phyloP scores from a whole-genome alignment of 139 green algal genomes.

The Mesotaenium endlicherianum region DNA sequence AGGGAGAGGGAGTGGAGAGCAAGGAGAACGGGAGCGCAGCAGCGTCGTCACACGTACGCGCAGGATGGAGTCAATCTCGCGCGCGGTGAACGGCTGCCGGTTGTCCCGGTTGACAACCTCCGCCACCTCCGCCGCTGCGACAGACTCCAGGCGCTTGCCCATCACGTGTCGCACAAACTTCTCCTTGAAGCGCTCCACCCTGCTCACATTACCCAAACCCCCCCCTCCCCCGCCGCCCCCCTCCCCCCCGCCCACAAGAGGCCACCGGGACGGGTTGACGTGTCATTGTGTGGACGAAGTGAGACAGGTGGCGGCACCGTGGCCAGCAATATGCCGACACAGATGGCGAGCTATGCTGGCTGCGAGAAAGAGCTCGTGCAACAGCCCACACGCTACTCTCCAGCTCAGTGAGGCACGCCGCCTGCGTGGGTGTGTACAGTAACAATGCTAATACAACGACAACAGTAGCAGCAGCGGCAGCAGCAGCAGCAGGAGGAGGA shows the following conservation, averaged over 20 bases:
- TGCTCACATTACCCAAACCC: neutral
- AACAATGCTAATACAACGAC: neutral
- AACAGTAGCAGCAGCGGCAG: neutral
- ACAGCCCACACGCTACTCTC: neutral
- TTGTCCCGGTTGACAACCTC: neutral
- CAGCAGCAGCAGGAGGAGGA: neutral
- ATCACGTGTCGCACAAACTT: slow-evolving; percentile 1
- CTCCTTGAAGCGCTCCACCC: slow-evolving; percentile 14
- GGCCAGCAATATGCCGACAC: neutral
- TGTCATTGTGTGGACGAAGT: neutral
- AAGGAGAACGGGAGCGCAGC: neutral
- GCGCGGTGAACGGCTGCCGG: neutral
- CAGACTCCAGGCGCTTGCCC: neutral
- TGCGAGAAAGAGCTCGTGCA: neutral
- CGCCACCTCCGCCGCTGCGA: neutral
- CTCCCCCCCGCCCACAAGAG: neutral
- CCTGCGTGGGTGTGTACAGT: neutral
- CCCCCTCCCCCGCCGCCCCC: neutral
- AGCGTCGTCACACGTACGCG: neutral
- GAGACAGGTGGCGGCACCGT: neutral
- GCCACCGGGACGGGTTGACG: neutral
- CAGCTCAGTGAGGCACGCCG: neutral
- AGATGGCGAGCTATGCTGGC: neutral
- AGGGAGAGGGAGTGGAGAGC: neutral
- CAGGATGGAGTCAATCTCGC: slow-evolving; percentile 17